Evolutionary conservation across 345 rosid species (phyloP).

Genomic region (Melastoma malabathricum): DNA sequence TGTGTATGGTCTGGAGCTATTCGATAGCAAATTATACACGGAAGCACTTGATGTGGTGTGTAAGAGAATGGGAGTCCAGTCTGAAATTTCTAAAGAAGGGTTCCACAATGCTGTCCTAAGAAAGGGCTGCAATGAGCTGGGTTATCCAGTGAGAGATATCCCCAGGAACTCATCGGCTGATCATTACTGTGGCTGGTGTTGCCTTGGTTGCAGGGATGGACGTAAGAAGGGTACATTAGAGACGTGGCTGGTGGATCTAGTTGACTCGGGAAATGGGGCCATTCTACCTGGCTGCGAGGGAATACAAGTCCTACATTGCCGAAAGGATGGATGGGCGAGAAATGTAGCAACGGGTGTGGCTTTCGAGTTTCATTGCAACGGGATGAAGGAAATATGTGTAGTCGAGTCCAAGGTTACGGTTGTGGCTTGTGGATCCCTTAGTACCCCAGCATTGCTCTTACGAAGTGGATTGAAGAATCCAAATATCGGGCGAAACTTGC

Average conservation of each 20-base stretch:
- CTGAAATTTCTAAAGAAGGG: constrained; percentile 46
- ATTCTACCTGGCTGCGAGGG: constrained; percentile 65
- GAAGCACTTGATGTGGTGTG: constrained; percentile 64
- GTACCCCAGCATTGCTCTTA: constrained; percentile 43
- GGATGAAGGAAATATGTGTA: constrained; percentile 27
- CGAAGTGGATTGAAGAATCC: constrained; percentile 49
- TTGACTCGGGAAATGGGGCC: constrained; percentile 51
- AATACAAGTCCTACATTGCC: constrained; percentile 28
- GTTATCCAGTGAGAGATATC: constrained; percentile 36
- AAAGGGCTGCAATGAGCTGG: constrained; percentile 63
- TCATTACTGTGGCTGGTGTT: constrained; percentile 81
- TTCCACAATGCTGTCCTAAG: constrained; percentile 56
- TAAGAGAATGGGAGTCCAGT: constrained; percentile 64
- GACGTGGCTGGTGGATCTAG: constrained; percentile 83
- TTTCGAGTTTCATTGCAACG: constrained; percentile 24
- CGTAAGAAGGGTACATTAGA: constrained; percentile 54
- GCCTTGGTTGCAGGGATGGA: constrained; percentile 79
- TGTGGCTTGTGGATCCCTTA: constrained; percentile 68
- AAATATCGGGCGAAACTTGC: constrained; percentile 56
- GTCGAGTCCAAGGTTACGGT: constrained; percentile 49
- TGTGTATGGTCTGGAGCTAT: constrained; percentile 28
- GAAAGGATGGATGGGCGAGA: constrained; percentile 13
- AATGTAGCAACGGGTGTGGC: constrained; percentile 40
- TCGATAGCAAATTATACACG: constrained; percentile 37
- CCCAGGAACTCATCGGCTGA: constrained; percentile 54